Evolutionary conservation across 169 alveolate species (phyloP).

Genomic region (Cryptosporidium baileyi): DNA sequence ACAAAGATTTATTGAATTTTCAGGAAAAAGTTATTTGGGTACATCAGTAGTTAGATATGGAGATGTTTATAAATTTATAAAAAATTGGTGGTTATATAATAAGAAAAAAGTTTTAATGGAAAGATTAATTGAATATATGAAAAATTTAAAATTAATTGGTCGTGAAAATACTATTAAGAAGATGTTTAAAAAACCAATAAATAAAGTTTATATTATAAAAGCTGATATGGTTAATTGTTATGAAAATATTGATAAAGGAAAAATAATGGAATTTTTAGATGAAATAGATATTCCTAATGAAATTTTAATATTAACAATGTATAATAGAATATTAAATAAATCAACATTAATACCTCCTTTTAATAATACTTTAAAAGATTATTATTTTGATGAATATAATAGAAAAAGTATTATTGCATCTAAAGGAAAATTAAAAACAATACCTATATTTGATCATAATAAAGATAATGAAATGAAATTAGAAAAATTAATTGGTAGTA

Average conservation of each 20-base stretch:
- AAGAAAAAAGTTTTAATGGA: neutral
- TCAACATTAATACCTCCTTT: slow-evolving; percentile 33
- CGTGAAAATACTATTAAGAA: neutral
- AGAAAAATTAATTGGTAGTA: neutral
- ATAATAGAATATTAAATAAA: slow-evolving; percentile 11
- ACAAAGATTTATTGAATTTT: neutral
- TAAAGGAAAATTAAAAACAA: slow-evolving; percentile 34
- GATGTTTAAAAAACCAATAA: neutral
- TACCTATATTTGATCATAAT: slow-evolving; percentile 5
- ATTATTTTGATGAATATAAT: slow-evolving; percentile 10
- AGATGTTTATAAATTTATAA: slow-evolving; percentile 19
- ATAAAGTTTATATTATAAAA: slow-evolving; percentile 17
- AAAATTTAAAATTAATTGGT: neutral
- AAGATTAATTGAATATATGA: neutral
- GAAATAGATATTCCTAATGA: slow-evolving; percentile 1
- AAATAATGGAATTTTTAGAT: slow-evolving; percentile 24
- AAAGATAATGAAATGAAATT: neutral
- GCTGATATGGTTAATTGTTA: slow-evolving; percentile 48
- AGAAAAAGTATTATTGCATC: slow-evolving; percentile 7
- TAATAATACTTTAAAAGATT: neutral
- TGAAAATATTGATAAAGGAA: slow-evolving; percentile 27
- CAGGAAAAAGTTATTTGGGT: slow-evolving; percentile 14
- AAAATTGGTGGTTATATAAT: slow-evolving; percentile 16
- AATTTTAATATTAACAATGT: neutral
- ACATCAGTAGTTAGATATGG: slow-evolving; percentile 27